Evolutionary conservation across 2,329 filamentous ascomycete species (phyloP).

Genomic region (Gyromitra esculenta): DNA sequence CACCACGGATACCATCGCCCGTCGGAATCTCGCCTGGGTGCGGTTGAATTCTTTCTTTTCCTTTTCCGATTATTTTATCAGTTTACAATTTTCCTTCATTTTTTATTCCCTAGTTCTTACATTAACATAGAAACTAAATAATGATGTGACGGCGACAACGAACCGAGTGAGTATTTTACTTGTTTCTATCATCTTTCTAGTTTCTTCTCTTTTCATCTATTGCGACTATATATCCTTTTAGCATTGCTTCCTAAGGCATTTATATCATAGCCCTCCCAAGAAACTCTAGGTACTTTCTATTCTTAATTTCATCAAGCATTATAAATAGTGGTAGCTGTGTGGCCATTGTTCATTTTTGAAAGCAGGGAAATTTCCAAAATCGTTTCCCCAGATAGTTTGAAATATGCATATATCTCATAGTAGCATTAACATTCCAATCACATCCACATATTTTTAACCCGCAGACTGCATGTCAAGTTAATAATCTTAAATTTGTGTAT

Average conservation of each 20-base stretch:
- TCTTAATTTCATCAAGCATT: no score
- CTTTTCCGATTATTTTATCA: background rate
- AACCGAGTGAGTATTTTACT: background rate
- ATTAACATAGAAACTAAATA: constrained; percentile 4
- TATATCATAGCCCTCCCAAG: background rate
- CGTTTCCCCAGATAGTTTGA: no score
- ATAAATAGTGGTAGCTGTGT: no score
- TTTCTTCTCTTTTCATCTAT: background rate
- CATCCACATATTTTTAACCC: no score
- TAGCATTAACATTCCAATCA: no score
- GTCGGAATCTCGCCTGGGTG: constrained; percentile 51
- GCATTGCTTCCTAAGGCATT: background rate
- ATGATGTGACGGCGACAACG: background rate
- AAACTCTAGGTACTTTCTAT: no score
- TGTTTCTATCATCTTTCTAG: background rate
- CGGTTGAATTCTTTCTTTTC: constrained; percentile 40
- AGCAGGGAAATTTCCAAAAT: no score
- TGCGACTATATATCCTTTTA: background rate
- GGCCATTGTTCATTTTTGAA: no score
- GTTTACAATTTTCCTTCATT: constrained; percentile 1
- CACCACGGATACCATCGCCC: constrained; percentile 47
- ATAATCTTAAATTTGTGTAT: no score
- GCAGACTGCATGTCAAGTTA: no score
- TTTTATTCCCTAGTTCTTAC: background rate
- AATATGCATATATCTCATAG: no score